phyloP scores from a whole-genome alignment of 306 rosid species.

The Betula pendula region DNA sequence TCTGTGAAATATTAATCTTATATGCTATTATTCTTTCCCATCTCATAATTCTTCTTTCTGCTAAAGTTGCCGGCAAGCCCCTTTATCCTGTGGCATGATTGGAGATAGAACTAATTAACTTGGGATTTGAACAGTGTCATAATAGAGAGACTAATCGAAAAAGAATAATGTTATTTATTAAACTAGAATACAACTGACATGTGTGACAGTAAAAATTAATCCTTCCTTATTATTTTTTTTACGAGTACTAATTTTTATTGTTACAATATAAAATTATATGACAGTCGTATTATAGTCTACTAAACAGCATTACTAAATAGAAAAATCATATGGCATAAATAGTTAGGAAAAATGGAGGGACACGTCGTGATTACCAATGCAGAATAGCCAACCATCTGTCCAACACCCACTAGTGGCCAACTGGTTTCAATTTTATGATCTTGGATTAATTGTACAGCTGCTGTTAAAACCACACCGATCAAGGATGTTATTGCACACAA shows the following conservation, averaged over 20 bases:
- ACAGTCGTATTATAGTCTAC: too few relatives aligned
- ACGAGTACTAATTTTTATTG: too few relatives aligned
- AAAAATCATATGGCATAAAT: too few relatives aligned
- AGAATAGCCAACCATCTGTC: conserved; percentile 46
- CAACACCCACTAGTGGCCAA: conserved; percentile 41
- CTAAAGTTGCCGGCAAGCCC: neutral
- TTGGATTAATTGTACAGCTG: conserved; percentile 36
- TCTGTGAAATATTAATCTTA: neutral
- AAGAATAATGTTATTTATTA: too few relatives aligned
- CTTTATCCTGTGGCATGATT: neutral
- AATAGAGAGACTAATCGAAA: neutral
- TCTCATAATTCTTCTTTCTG: neutral
- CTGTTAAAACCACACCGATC: conserved; percentile 59
- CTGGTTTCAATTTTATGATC: conserved; percentile 36
- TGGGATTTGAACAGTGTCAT: neutral
- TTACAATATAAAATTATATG: too few relatives aligned
- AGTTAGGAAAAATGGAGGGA: too few relatives aligned
- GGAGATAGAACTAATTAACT: neutral
- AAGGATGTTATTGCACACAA: conserved; percentile 67
- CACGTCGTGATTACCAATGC: too few relatives aligned
- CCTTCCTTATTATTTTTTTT: too few relatives aligned
- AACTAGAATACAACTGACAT: too few relatives aligned
- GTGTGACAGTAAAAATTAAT: too few relatives aligned
- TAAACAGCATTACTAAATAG: too few relatives aligned
- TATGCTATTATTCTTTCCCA: neutral